These are phyloP conservation scores for Plectosphaerella sp. DNA, from an alignment of 2,329 filamentous ascomycete species.

Conservation along the genomic window DNA sequence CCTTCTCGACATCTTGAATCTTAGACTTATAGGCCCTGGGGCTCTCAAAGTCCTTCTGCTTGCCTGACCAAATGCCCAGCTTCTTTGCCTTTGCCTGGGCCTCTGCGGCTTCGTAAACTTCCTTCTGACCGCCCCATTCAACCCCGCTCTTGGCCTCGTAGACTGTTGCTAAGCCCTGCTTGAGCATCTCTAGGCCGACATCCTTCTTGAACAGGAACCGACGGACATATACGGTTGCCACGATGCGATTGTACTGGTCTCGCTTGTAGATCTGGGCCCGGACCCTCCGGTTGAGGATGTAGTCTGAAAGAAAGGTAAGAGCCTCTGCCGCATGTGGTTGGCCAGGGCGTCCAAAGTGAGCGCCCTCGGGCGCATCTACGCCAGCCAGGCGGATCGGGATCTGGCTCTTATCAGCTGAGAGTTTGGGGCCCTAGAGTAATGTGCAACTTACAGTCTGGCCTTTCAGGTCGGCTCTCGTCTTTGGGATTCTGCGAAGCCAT, in stretches of 20 bases:
- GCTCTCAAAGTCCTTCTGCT: constrained; percentile 65
- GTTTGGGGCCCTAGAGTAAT: not conserved
- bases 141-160: constrained; percentile 90
- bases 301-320: constrained; percentile 70
- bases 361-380: constrained; percentile 86
- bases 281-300: constrained; percentile 68
- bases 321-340: constrained; percentile 84
- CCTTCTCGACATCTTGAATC: constrained; percentile 25
- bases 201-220: constrained; percentile 67
- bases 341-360: constrained; percentile 84
- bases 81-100: constrained; percentile 59
- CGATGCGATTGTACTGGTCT: constrained; percentile 90
- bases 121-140: constrained; percentile 75
- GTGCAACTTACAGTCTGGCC: constrained; percentile 65
- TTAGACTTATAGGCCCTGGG: constrained; percentile 81
- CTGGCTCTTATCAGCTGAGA: constrained; percentile 33
- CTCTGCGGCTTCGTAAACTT: constrained; percentile 63
- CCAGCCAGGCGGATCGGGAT: constrained; percentile 88
- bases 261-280: constrained; percentile 77
- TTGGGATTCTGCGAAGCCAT: constrained; percentile 77
- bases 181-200: constrained; percentile 87
- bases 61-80: constrained; percentile 71
- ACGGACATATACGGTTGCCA: constrained; percentile 78
- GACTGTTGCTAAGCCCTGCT: constrained; percentile 76
- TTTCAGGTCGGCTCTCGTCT: constrained; percentile 62